A percentile compares a stretch with the other conserved stretches of the same genome.
These are phyloP conservation scores for Monosporascus ibericus DNA, from an alignment of 2,329 filamentous ascomycete species.

Conservation along the genomic window DNA sequence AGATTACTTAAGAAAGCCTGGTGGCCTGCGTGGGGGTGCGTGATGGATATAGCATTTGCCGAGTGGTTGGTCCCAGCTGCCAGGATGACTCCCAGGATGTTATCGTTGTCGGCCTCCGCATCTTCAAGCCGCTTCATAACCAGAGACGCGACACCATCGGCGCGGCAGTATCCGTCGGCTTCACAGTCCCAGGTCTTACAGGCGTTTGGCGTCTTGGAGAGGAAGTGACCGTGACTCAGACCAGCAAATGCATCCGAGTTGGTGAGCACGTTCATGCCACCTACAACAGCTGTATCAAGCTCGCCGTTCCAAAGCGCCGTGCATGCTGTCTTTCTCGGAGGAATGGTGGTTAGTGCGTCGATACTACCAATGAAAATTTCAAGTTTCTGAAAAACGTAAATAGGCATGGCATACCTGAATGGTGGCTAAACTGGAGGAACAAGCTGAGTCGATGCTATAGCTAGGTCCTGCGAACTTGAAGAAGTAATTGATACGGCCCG, in stretches of 20 bases:
- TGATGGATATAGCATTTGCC: constrained; percentile 63
- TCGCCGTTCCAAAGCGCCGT: constrained; percentile 57
- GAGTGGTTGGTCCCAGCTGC: constrained; percentile 51
- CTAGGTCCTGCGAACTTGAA: constrained; percentile 25
- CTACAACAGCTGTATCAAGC: constrained; percentile 49
- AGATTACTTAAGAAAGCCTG: constrained; percentile 56
- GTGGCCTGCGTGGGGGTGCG: constrained; percentile 58
- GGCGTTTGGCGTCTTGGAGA: constrained; percentile 9
- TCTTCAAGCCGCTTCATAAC: constrained; percentile 20
- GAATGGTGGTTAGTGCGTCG: too few species aligned
- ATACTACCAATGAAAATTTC: too few species aligned
- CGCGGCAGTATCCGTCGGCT: constrained; percentile 19
- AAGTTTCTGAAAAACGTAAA: too few species aligned
- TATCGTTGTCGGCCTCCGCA: constrained; percentile 54
- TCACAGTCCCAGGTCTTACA: constrained; percentile 13
- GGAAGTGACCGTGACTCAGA: constrained; percentile 55
- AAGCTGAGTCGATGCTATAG: constrained; percentile 25
- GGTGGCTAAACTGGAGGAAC: constrained; percentile 17
- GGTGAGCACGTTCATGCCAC: constrained; percentile 19
- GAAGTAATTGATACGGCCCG: constrained; percentile 30
- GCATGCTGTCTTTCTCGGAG: constrained; percentile 19
- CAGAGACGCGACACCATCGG: constrained; percentile 15
- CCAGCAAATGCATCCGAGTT: constrained; percentile 59
- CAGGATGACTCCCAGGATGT: constrained; percentile 53
- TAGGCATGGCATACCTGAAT: constrained; percentile 6